Evolutionary conservation across 2,329 filamentous ascomycete genomes (phyloP).

Genomic region (Aspergillus sp.): DNA sequence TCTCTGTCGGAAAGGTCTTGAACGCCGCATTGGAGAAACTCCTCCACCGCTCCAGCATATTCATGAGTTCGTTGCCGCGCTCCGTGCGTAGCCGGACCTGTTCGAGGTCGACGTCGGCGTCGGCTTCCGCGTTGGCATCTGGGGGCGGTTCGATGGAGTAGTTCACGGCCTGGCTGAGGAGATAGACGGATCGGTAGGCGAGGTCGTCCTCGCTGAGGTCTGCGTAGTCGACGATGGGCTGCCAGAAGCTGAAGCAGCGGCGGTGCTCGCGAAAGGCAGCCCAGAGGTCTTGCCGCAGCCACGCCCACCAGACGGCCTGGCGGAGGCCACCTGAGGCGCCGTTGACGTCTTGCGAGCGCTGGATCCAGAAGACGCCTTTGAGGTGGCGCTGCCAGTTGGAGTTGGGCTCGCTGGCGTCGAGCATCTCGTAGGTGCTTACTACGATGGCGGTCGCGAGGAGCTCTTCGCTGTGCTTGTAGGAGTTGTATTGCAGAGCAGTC

Average conservation of each 20-base stretch:
- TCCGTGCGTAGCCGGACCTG: background rate
- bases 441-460: conserved; percentile 60
- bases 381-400: conserved; percentile 62
- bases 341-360: conserved; percentile 61
- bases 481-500: conserved; percentile 57
- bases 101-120: background rate
- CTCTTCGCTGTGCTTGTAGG: conserved; percentile 59
- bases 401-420: conserved; percentile 50
- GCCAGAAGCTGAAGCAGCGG: conserved; percentile 58
- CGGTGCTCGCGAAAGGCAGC: conserved; percentile 61
- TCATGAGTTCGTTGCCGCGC: background rate
- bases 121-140: background rate
- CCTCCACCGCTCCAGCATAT: background rate
- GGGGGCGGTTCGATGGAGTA: background rate
- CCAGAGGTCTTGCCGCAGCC: conserved; percentile 65
- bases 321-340: conserved; percentile 58
- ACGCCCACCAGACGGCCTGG: conserved; percentile 65
- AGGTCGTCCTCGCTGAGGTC: background rate
- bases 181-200: background rate
- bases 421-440: conserved; percentile 67
- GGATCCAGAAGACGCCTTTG: conserved; percentile 67
- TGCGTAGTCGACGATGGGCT: background rate
- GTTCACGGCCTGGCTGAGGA: background rate
- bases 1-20: background rate
- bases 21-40: background rate